These are phyloP conservation scores for Botryosphaeria agaves DNA, from an alignment of 2,329 filamentous ascomycete species.

Conservation along the genomic window DNA sequence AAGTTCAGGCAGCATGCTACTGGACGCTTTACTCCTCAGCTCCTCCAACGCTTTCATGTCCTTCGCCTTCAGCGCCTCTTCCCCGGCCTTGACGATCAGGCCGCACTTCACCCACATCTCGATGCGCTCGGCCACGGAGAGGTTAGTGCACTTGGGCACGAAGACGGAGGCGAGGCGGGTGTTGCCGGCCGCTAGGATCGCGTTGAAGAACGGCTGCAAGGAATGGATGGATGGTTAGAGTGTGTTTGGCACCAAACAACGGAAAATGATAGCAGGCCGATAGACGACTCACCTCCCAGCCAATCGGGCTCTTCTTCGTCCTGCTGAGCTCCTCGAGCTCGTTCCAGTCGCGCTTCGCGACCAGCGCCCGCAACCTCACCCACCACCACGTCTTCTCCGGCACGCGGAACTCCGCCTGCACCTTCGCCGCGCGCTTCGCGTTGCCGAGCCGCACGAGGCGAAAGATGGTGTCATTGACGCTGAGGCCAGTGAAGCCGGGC, in stretches of 20 bases:
- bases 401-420: conserved; percentile 85
- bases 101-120: conserved; percentile 97
- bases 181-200: conserved; percentile 76
- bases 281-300: conserved; percentile 62
- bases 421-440: conserved; percentile 67
- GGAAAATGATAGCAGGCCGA: conserved; percentile 1
- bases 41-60: conserved; percentile 60
- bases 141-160: conserved; percentile 66
- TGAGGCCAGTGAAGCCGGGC: conserved; percentile 53
- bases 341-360: conserved; percentile 79
- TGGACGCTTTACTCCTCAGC: conserved; percentile 56
- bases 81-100: conserved; percentile 70
- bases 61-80: conserved; percentile 73
- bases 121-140: conserved; percentile 53
- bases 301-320: conserved; percentile 72
- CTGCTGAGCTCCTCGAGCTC: conserved; percentile 77
- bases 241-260: conserved; percentile 5
- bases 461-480: conserved; percentile 83
- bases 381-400: conserved; percentile 84
- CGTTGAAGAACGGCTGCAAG: conserved; percentile 87
- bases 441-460: conserved; percentile 71
- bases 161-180: conserved; percentile 69
- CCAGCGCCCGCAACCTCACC: conserved; percentile 68
- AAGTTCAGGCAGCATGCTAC: conserved; percentile 57
- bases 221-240: conserved; percentile 4